Percentiles rank a stretch among this genome's conserved stretches.
Evolutionary conservation across 495 filamentous ascomycete genomes (phyloP).

Genomic region (Penicillium manginii): DNA sequence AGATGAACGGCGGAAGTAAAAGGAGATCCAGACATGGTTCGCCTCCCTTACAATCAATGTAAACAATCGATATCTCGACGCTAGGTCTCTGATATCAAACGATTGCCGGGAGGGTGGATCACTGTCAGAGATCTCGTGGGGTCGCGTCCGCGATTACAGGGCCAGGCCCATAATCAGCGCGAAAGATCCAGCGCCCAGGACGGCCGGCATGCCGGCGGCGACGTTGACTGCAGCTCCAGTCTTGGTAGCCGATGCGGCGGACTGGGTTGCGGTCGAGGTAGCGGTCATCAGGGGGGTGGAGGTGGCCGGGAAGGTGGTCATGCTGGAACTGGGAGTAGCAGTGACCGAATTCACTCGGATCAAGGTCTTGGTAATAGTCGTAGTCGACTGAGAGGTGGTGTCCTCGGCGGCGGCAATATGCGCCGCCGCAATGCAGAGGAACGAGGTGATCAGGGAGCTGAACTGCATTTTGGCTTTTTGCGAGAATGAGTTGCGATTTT

Average conservation of each 20-base stretch:
- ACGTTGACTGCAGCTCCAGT: conserved; percentile 28
- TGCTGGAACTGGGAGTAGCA: conserved; percentile 26
- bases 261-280: conserved; percentile 22
- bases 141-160: conserved; percentile 29
- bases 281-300: conserved; percentile 25
- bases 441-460: conserved; percentile 35
- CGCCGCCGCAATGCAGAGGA: conserved; percentile 41
- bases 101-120: conserved; percentile 3
- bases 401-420: conserved; percentile 32
- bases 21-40: conserved; percentile 1
- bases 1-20: conserved; percentile 27
- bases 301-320: conserved; percentile 20
- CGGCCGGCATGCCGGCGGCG: conserved; percentile 36
- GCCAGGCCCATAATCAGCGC: conserved; percentile 42
- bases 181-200: conserved; percentile 42
- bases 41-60: conserved; percentile 6
- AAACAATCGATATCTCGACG: not conserved
- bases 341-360: conserved; percentile 36
- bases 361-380: conserved; percentile 41
- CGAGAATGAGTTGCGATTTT: conserved; percentile 1
- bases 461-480: conserved; percentile 40
- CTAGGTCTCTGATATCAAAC: not conserved
- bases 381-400: conserved; percentile 35
- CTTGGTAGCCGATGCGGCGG: conserved; percentile 28
- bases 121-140: not conserved